Percentiles rank a stretch among this genome's conserved stretches.
These are phyloP conservation scores for Pseudogymnoascus pannorum DNA, from an alignment of 2,329 filamentous ascomycete genomes.

Conservation along the genomic window DNA sequence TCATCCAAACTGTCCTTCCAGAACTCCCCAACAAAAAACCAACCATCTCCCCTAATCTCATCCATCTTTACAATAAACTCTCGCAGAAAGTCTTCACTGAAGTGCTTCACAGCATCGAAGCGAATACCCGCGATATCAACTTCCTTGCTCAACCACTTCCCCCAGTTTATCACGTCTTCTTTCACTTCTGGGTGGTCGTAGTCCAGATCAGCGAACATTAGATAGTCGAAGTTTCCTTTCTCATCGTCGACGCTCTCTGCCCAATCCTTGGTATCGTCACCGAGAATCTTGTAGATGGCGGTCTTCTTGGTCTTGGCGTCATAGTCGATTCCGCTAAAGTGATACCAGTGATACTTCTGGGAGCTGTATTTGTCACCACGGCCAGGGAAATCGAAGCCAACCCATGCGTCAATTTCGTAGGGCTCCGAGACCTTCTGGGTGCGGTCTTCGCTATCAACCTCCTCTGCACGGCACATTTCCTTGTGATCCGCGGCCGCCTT, in stretches of 20 bases:
- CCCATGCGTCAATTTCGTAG: constrained; percentile 60
- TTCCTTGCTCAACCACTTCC: constrained; percentile 56
- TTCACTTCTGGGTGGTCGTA: constrained; percentile 56
- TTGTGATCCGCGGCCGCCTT: constrained; percentile 61
- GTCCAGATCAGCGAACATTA: constrained; percentile 68
- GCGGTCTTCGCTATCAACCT: constrained; percentile 56
- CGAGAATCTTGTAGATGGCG: constrained; percentile 59
- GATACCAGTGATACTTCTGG: constrained; percentile 58
- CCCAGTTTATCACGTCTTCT: constrained; percentile 59
- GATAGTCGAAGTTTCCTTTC: constrained; percentile 62
- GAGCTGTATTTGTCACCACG: constrained; percentile 51
- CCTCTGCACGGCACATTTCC: constrained; percentile 54
- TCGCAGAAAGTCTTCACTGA: constrained; percentile 57
- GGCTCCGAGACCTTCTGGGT: constrained; percentile 45
- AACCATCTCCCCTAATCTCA: constrained; percentile 41
- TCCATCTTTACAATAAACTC: constrained; percentile 56
- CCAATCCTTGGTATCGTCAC: constrained; percentile 55
- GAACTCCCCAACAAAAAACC: constrained; percentile 64
- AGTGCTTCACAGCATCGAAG: constrained; percentile 68
- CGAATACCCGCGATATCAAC: constrained; percentile 58
- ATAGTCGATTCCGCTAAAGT: constrained; percentile 64
- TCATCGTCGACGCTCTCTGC: constrained; percentile 46
- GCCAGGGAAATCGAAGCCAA: constrained; percentile 58
- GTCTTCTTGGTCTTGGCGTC: constrained; percentile 47
- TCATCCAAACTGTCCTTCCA: constrained; percentile 53